Evolutionary conservation across 2,329 filamentous ascomycete genomes (phyloP).

Genomic region (Sporothrix variecibatus): DNA sequence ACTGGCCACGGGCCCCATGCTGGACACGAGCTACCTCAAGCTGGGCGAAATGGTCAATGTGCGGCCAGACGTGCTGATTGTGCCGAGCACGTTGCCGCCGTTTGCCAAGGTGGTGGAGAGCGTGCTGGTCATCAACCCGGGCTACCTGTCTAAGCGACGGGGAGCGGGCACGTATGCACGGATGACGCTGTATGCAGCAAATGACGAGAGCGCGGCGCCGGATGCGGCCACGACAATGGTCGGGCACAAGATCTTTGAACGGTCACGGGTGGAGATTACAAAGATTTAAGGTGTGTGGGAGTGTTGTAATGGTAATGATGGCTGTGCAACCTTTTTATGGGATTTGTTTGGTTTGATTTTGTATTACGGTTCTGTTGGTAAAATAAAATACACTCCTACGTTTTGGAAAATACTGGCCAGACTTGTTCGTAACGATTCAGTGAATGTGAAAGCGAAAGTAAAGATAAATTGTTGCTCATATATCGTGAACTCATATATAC

Average conservation of each 20-base stretch:
- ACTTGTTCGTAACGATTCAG: background rate
- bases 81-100: conserved; percentile 79
- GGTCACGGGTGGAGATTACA: conserved; percentile 83
- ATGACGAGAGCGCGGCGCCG: conserved; percentile 55
- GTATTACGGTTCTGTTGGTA: background rate
- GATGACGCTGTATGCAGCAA: conserved; percentile 71
- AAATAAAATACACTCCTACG: background rate
- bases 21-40: conserved; percentile 84
- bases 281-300: conserved; percentile 54
- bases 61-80: conserved; percentile 78
- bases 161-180: conserved; percentile 84
- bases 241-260: conserved; percentile 75
- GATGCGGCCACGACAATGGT: conserved; percentile 57
- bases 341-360: background rate
- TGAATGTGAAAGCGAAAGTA: background rate
- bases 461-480: background rate
- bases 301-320: background rate
- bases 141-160: conserved; percentile 78
- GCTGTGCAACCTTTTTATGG: background rate
- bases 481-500: background rate
- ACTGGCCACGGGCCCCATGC: conserved; percentile 69
- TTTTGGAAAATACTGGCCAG: background rate
- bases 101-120: conserved; percentile 92
- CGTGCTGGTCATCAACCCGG: conserved; percentile 88
- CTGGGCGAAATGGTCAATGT: conserved; percentile 89